phyloP scores from a whole-genome alignment of 2,329 filamentous ascomycete species.

The Thermoascus crustaceus region DNA sequence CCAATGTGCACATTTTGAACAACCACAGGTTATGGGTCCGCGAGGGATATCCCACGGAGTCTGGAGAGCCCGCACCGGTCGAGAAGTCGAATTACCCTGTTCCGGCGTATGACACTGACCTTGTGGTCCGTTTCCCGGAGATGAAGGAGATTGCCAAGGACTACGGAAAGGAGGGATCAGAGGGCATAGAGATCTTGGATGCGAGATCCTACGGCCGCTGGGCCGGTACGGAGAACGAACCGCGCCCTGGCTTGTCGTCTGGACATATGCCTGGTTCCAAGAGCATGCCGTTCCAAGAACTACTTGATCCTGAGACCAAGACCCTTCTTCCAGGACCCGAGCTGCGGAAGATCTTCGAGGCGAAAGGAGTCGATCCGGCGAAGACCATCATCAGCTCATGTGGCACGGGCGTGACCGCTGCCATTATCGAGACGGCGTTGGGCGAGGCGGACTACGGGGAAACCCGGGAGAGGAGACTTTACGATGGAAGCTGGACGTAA shows the following conservation, averaged over 20 bases:
- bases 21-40: conserved; percentile 95
- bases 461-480: conserved; percentile 62
- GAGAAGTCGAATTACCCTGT: conserved; percentile 40
- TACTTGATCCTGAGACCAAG: conserved; percentile 79
- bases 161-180: conserved; percentile 70
- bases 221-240: conserved; percentile 75
- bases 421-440: conserved; percentile 79
- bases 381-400: conserved; percentile 83
- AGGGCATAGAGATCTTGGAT: conserved; percentile 82
- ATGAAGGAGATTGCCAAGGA: conserved; percentile 69
- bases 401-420: conserved; percentile 89
- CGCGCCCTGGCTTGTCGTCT: conserved; percentile 73
- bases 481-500: conserved; percentile 98
- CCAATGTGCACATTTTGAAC: conserved; percentile 80
- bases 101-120: conserved; percentile 51
- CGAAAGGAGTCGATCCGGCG: conserved; percentile 68
- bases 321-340: conserved; percentile 64
- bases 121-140: conserved; percentile 74
- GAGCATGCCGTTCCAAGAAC: conserved; percentile 67
- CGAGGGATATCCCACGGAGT: conserved; percentile 70
- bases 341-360: conserved; percentile 65
- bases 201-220: conserved; percentile 74
- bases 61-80: conserved; percentile 45
- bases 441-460: conserved; percentile 67
- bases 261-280: conserved; percentile 88